A percentile compares a stretch with the other conserved stretches of the same genome.
phyloP scores from a whole-genome alignment of 2,329 filamentous ascomycete species.

The Macrophomina tecta region DNA sequence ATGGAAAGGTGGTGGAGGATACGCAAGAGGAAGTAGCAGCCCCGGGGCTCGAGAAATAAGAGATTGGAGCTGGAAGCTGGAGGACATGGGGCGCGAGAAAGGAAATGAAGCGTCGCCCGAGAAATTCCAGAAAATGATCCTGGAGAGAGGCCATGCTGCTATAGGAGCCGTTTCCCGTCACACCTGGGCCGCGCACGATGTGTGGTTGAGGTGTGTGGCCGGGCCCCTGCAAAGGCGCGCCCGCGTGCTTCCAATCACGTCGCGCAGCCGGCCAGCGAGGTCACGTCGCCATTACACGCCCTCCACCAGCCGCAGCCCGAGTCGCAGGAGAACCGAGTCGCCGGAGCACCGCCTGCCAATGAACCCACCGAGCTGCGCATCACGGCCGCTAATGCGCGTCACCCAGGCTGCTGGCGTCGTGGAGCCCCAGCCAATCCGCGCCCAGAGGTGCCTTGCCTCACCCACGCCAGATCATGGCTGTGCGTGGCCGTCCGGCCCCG shows the following conservation, averaged over 20 bases:
- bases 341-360: conserved; percentile 20
- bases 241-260: conserved; percentile 6
- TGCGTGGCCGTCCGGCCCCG: conserved; percentile 18
- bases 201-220: conserved; percentile 9
- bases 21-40: conserved; percentile 25
- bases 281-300: conserved; percentile 9
- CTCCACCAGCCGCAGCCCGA: neutral
- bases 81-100: conserved; percentile 4
- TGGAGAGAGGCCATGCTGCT: neutral
- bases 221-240: conserved; percentile 14
- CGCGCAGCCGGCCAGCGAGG: neutral
- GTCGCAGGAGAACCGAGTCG: neutral
- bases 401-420: neutral
- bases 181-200: conserved; percentile 2
- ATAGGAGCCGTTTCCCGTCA: neutral
- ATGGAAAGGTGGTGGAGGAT: neutral
- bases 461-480: conserved; percentile 16
- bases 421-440: conserved; percentile 10
- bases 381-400: conserved; percentile 26
- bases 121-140: conserved; percentile 9
- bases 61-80: neutral
- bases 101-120: neutral
- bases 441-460: conserved; percentile 13
- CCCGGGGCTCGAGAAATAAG: neutral
- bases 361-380: neutral